phyloP scores from a whole-genome alignment of 148 eudicot genomes.

The Silene conica region DNA sequence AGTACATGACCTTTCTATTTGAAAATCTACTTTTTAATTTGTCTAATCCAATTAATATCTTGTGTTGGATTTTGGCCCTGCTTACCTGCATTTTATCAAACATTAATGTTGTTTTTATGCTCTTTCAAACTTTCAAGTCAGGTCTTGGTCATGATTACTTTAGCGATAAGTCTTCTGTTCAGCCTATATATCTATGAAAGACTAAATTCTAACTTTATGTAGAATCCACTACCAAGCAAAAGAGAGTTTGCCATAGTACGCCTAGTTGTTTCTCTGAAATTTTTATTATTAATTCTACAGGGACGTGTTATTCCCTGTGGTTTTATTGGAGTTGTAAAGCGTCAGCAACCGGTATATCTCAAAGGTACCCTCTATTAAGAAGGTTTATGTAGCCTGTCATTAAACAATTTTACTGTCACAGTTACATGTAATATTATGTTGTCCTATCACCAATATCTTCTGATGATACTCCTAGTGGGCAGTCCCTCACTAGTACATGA shows the following conservation, averaged over 20 bases:
- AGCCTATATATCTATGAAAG: too few relatives aligned
- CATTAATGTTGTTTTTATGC: not conserved
- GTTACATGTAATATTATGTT: not conserved
- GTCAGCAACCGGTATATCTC: constrained; percentile 94
- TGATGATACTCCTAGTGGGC: not conserved
- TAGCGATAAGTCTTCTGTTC: too few relatives aligned
- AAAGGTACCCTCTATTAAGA: constrained; percentile 44
- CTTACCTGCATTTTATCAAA: too few relatives aligned
- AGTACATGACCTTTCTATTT: not conserved
- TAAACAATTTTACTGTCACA: not conserved
- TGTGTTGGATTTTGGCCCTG: too few relatives aligned
- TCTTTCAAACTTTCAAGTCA: not conserved
- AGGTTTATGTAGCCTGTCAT: not conserved
- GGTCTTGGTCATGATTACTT: not conserved
- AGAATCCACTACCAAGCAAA: not conserved
- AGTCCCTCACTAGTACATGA: too few relatives aligned
- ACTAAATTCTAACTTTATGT: not conserved
- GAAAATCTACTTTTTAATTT: constrained; percentile 3
- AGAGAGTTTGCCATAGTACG: not conserved
- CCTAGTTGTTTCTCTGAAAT: constrained; percentile 5
- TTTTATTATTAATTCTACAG: constrained; percentile 40
- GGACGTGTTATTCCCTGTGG: constrained; percentile 97
- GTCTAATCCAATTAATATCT: too few relatives aligned
- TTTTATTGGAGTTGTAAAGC: constrained; percentile 87
- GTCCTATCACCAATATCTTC: constrained; percentile 6